Conservation (phyloP, 306 rosid species). For the Arachis stenosperma region DNA sequence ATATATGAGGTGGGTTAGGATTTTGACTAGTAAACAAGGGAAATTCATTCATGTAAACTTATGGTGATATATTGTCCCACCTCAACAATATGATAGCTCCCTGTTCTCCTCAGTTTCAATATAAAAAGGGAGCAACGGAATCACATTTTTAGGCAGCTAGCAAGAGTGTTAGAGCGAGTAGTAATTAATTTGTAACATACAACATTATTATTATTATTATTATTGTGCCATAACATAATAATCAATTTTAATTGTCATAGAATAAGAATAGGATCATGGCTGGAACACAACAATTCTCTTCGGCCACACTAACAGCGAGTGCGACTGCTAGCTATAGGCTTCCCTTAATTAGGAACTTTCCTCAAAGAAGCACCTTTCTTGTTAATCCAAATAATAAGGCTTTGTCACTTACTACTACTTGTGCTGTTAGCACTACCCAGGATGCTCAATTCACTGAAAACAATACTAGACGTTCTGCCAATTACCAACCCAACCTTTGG, state of each 20-base stretch:
- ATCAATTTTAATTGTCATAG: too few species aligned
- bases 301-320: background rate
- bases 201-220: background rate
- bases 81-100: background rate
- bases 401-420: background rate
- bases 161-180: background rate
- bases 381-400: slow-evolving; percentile 1
- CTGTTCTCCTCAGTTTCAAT: background rate
- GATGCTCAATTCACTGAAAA: slow-evolving; percentile 3
- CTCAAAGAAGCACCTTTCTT: background rate
- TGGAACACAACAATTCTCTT: background rate
- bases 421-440: background rate
- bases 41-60: slow-evolving; percentile 1
- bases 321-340: background rate
- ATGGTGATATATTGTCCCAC: slow-evolving; percentile 1
- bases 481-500: slow-evolving; percentile 38
- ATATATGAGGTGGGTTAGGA: background rate
- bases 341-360: background rate
- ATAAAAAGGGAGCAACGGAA: slow-evolving; percentile 21
- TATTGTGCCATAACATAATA: too few species aligned
- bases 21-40: background rate
- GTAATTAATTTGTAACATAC: too few species aligned
- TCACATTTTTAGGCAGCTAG: background rate
- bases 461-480: slow-evolving; percentile 28
- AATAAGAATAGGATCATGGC: too few species aligned